Base-by-base conservation (phyloP, 495 filamentous ascomycete genomes). In the Neurospora pannonica region DNA sequence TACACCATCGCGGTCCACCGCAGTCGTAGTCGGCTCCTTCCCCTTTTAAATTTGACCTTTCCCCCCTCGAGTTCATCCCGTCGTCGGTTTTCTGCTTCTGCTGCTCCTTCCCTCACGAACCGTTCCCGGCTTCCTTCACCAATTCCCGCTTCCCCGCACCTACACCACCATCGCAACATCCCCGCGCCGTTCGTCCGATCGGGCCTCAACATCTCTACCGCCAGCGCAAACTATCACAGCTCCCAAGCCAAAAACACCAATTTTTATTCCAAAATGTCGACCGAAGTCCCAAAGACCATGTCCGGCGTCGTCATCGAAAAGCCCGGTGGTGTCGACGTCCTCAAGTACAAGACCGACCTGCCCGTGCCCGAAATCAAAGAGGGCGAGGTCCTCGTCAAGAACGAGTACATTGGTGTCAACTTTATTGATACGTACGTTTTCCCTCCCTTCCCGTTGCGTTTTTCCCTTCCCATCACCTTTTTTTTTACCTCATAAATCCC, bases 391-490 rank as follows among this genome's bases (percentile, higher is more conserved):
- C 87, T 98, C 4, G 89, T 98, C 69, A 92, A 93, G 82, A 98
- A 98, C 80, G 89, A 93, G 72, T 92, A 89, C 70, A 88, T 93
- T 62, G 95, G 95, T 21, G 85, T 98, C 72, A 97, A 98, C 82
- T 98, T 90, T 83, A 97, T 98, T 80, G 92, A 93, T 78, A 93
- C 87, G 88, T 90, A 84, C 72, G 84, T 74, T 43, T 38, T 38
- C 71, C 48, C 28, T 46, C 24, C 42, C 28, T 54, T 71, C 37
- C 74, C 70, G n/a, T n/a, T n/a, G n/a, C n/a, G n/a, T n/a, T 74
- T 72, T 72, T 38, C 42, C 76, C 38, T 43, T 38, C 71, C 54
- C 19, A 28, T 15, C 31, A n/a, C n/a, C n/a, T n/a, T n/a, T n/a
- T n/a, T 48, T 71, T 34, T 2, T 31, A 9, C 38, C 11, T 39